A percentile compares a stretch with the other conserved stretches of the same genome.
Conservation (phyloP, 2,329 filamentous ascomycete genomes). For the Fusarium nematophilum region DNA sequence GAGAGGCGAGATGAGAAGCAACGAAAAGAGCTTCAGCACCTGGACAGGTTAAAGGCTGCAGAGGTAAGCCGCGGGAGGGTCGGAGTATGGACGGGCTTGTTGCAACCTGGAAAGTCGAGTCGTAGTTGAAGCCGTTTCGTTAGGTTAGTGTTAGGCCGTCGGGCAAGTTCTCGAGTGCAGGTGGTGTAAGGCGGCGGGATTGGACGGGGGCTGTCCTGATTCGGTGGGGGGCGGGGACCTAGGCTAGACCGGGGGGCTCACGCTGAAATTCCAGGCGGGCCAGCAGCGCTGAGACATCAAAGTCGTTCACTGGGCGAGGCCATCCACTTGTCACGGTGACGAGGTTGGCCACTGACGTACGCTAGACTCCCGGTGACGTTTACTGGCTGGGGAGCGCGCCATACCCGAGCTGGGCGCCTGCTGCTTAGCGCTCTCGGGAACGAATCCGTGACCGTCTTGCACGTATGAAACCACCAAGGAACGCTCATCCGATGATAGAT, state of each 20-base stretch:
- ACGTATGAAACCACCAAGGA: constrained; percentile 2
- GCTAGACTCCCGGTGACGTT: constrained; percentile 25
- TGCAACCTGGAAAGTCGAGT: constrained; percentile 15
- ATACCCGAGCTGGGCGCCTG: not conserved
- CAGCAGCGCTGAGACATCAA: constrained; percentile 2
- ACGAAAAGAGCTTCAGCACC: not conserved
- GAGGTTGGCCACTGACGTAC: constrained; percentile 36
- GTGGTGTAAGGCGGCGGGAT: constrained; percentile 13
- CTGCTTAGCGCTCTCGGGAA: constrained; percentile 31
- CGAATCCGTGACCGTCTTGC: not conserved
- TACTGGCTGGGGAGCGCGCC: constrained; percentile 20
- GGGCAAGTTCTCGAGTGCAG: constrained; percentile 13
- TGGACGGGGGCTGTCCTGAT: constrained; percentile 15
- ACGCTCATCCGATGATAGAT: constrained; percentile 1
- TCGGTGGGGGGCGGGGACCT: constrained; percentile 33
- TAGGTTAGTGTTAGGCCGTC: constrained; percentile 25
- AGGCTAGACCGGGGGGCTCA: too few species aligned
- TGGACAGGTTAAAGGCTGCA: too few species aligned
- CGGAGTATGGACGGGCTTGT: constrained; percentile 20
- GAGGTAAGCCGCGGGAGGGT: constrained; percentile 5
- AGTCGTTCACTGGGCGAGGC: constrained; percentile 2
- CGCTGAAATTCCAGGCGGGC: constrained; percentile 29
- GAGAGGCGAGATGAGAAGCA: not conserved
- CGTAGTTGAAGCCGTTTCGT: constrained; percentile 31
- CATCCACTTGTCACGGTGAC: too few species aligned